These are phyloP conservation scores for Phaffomyces antillensis DNA, from an alignment of 805 yeast genomes.

Conservation along the genomic window DNA sequence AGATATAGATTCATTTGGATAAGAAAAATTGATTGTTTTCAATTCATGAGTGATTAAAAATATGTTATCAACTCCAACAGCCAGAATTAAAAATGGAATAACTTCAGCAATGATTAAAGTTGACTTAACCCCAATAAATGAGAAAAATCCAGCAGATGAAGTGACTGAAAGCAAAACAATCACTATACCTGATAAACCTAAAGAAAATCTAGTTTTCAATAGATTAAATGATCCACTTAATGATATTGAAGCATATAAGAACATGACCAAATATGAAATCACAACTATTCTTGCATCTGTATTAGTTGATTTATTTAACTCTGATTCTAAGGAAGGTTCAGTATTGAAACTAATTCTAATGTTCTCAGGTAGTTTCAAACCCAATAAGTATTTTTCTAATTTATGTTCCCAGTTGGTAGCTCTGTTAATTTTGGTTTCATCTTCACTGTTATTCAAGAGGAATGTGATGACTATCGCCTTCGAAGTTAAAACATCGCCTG, in stretches of 20 bases:
- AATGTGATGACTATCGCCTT: conserved; percentile 74
- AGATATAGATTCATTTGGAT: conserved; percentile 43
- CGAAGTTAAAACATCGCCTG: conserved; percentile 47
- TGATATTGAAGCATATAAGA: conserved; percentile 78
- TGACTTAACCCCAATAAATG: conserved; percentile 70
- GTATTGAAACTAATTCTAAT: conserved; percentile 69
- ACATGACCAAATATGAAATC: conserved; percentile 79
- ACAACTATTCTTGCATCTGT: conserved; percentile 68
- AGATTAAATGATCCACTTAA: conserved; percentile 47
- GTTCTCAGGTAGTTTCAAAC: conserved; percentile 43
- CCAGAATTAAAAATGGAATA: conserved; percentile 85
- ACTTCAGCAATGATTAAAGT: conserved; percentile 95
- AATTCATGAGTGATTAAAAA: conserved; percentile 81
- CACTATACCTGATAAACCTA: conserved; percentile 79
- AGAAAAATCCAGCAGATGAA: conserved; percentile 77
- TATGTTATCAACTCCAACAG: conserved; percentile 94
- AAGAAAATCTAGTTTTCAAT: conserved; percentile 52
- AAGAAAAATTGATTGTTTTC: conserved; percentile 41
- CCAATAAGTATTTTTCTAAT: conserved; percentile 49
- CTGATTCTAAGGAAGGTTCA: conserved; percentile 78
- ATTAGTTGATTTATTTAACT: conserved; percentile 72
- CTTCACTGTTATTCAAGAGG: conserved; percentile 46
- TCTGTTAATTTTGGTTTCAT: conserved; percentile 29
- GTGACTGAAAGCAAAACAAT: conserved; percentile 77
- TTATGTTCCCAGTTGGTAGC: conserved; percentile 60